Evolutionary conservation across 306 rosid species (phyloP).

Genomic region (Sicyos baderoa): DNA sequence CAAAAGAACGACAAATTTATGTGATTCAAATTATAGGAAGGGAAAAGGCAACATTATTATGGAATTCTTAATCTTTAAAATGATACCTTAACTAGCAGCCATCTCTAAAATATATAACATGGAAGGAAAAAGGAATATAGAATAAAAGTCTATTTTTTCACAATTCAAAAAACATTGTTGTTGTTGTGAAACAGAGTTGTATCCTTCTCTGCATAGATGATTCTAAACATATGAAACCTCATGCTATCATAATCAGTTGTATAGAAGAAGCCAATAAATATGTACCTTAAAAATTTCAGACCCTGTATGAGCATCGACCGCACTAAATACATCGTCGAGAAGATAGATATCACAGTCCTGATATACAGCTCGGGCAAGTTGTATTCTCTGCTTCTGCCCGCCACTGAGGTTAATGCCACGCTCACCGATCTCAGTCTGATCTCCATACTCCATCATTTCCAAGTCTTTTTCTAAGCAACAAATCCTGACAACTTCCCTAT

Average conservation of each 20-base stretch:
- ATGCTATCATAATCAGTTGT: not conserved
- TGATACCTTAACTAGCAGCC: not conserved
- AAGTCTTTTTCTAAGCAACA: slow-evolving; percentile 74
- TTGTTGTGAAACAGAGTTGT: not conserved
- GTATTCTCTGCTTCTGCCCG: slow-evolving; percentile 87
- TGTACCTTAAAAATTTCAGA: slow-evolving; percentile 66
- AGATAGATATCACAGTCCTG: slow-evolving; percentile 75
- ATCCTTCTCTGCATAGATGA: not conserved
- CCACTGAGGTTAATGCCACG: slow-evolving; percentile 92
- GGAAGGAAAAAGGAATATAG: not conserved
- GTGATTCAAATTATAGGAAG: not conserved
- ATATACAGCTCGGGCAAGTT: slow-evolving; percentile 80
- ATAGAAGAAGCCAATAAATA: not conserved
- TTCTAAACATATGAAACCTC: not conserved
- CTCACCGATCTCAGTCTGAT: slow-evolving; percentile 65
- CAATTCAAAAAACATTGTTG: not conserved
- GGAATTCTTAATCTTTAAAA: not conserved
- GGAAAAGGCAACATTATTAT: not conserved
- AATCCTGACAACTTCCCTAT: slow-evolving; percentile 51
- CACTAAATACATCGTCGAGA: slow-evolving; percentile 90
- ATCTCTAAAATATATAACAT: not conserved
- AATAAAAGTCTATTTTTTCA: not conserved
- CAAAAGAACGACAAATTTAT: not conserved
- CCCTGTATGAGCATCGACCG: slow-evolving; percentile 90
- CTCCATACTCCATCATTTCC: slow-evolving; percentile 55